A percentile compares a stretch with the other conserved stretches of the same genome.
phyloP scores from a whole-genome alignment of 2,329 filamentous ascomycete species.

The Fusarium chuoi region DNA sequence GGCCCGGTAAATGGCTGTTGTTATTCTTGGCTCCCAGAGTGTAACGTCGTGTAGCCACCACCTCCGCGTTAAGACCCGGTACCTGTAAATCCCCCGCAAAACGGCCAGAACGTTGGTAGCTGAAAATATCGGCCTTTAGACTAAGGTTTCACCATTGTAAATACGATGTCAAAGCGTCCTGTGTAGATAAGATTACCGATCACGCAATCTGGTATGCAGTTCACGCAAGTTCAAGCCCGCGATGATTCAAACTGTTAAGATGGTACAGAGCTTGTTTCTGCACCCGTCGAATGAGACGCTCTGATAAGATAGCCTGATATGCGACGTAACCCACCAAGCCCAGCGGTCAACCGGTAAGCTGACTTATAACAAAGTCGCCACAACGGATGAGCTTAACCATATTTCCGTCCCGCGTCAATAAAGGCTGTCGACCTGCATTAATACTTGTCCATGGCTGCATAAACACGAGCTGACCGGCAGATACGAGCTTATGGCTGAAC shows the following conservation, averaged over 20 bases:
- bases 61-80: not conserved
- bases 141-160: not conserved
- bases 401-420: constrained; percentile 32
- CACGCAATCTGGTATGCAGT: constrained; percentile 6
- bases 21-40: not conserved
- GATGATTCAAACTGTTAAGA: not conserved
- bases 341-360: constrained; percentile 6
- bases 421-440: constrained; percentile 24
- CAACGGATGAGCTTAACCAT: not conserved
- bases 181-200: not conserved
- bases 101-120: not conserved
- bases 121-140: not conserved
- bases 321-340: not conserved
- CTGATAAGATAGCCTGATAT: not conserved
- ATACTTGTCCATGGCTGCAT: constrained; percentile 15
- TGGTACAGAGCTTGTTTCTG: not conserved
- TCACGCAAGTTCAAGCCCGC: not conserved
- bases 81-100: constrained; percentile 13
- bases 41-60: not conserved
- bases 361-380: not conserved
- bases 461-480: constrained; percentile 25
- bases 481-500: constrained; percentile 37
- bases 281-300: not conserved
- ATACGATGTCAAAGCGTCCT: not conserved
- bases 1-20: not conserved